These are phyloP conservation scores for Spergularia bocconei DNA, from an alignment of 148 eudicot genomes.

Conservation along the genomic window DNA sequence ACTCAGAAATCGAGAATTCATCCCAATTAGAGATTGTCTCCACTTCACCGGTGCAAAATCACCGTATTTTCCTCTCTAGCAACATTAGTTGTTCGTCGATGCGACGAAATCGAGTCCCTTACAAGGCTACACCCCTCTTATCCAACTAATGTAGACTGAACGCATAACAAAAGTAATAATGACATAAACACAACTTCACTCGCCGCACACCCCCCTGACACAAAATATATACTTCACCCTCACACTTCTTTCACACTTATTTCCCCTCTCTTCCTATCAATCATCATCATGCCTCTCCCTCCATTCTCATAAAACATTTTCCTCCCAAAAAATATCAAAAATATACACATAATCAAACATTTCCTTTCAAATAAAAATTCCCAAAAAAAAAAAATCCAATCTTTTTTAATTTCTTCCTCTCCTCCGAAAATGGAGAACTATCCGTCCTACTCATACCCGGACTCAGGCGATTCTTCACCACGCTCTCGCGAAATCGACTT, in stretches of 20 bases:
- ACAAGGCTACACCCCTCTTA: too few species aligned
- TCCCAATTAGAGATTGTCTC: too few species aligned
- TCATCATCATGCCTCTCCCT: not conserved
- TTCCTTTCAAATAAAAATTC: too few species aligned
- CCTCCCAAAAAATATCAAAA: not conserved
- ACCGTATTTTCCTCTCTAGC: too few species aligned
- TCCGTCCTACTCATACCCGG: slow-evolving; percentile 62
- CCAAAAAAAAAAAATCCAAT: not conserved
- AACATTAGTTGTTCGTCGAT: too few species aligned
- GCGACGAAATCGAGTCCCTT: too few species aligned
- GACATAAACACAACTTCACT: not conserved
- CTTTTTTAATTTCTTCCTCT: not conserved
- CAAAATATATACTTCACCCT: not conserved
- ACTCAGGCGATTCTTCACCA: slow-evolving; percentile 79
- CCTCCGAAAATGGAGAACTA: slow-evolving; percentile 52
- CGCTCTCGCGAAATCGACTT: slow-evolving; percentile 75
- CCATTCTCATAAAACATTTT: not conserved
- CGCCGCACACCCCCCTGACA: not conserved
- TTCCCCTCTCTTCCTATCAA: not conserved
- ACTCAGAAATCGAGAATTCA: too few species aligned
- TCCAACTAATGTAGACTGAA: too few species aligned
- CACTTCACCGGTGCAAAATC: too few species aligned
- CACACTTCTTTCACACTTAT: too few species aligned
- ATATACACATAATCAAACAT: too few species aligned
- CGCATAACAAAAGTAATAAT: too few species aligned